phyloP scores from a whole-genome alignment of 352 stramenopile species.

The Globisporangium perplexum region DNA sequence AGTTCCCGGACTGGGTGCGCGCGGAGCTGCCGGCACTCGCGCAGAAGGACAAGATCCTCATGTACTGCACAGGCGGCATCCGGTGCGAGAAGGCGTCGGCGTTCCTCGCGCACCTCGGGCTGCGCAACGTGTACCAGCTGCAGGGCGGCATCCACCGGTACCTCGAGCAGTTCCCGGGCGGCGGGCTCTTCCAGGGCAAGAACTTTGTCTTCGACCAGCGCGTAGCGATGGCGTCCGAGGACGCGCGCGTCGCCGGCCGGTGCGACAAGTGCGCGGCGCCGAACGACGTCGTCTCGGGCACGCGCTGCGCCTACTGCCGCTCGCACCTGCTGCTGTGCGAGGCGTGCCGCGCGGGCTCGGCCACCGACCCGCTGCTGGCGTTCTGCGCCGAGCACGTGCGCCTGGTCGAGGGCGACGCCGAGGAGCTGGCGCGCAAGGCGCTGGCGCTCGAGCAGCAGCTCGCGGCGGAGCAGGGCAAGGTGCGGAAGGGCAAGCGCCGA shows the following conservation, averaged over 20 bases:
- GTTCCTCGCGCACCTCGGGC: slow-evolving; percentile 63
- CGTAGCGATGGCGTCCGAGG: slow-evolving; percentile 54
- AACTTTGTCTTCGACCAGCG: slow-evolving; percentile 87
- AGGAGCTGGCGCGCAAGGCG: slow-evolving; percentile 28
- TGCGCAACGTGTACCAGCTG: slow-evolving; percentile 72
- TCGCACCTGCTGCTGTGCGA: slow-evolving; percentile 75
- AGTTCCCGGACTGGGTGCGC: slow-evolving; percentile 69
- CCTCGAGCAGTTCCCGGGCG: slow-evolving; percentile 70
- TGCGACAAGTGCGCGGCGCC: slow-evolving; percentile 54
- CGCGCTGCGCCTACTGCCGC: slow-evolving; percentile 71
- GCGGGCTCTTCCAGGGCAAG: slow-evolving; percentile 72
- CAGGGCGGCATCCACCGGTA: slow-evolving; percentile 82
- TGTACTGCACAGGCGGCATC: slow-evolving; percentile 86
- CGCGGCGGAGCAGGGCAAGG: slow-evolving; percentile 27
- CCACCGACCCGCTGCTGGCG: slow-evolving; percentile 19
- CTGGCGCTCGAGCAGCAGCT: slow-evolving; percentile 28
- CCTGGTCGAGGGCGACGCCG: slow-evolving; percentile 35
- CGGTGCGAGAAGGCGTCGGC: slow-evolving; percentile 82
- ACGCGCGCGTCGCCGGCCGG: slow-evolving; percentile 48
- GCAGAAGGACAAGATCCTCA: slow-evolving; percentile 72
- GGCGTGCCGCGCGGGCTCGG: slow-evolving; percentile 26
- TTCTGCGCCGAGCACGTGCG: slow-evolving; percentile 58
- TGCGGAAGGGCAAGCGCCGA: slow-evolving; percentile 61
- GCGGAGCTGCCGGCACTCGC: slow-evolving; percentile 47
- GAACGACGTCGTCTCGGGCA: slow-evolving; percentile 58